These are phyloP conservation scores for Acephala macrosclerotiorum DNA, from an alignment of 2,329 filamentous ascomycete species.

Conservation along the genomic window DNA sequence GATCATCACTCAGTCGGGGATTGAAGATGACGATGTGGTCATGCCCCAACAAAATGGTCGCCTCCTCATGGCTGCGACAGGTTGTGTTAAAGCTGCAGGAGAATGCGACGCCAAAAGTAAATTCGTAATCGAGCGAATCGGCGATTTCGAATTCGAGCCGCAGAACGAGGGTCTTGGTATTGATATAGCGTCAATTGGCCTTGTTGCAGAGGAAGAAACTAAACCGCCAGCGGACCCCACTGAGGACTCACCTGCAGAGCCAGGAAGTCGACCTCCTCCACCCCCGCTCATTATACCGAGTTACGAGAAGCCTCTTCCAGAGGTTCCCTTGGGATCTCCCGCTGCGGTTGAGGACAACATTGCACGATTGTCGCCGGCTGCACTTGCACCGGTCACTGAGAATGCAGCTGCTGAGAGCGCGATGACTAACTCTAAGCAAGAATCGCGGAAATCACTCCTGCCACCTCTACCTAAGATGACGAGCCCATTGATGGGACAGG, in stretches of 20 bases:
- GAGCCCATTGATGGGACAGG: conserved; percentile 55
- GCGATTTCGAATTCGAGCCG: conserved; percentile 83
- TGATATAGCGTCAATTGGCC: conserved; percentile 52
- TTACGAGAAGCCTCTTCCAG: conserved; percentile 73
- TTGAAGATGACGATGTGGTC: conserved; percentile 75
- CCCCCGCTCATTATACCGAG: conserved; percentile 54
- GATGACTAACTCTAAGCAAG: conserved; percentile 50
- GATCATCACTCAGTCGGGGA: conserved; percentile 73
- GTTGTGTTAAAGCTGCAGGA: conserved; percentile 87
- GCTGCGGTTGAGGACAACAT: conserved; percentile 22
- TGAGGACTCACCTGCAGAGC: conserved; percentile 37
- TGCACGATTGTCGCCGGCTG: conserved; percentile 17
- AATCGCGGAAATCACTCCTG: conserved; percentile 55
- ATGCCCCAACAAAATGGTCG: conserved; percentile 81
- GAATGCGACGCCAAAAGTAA: conserved; percentile 91
- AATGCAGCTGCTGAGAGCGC: conserved; percentile 35
- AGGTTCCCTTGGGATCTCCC: conserved; percentile 60
- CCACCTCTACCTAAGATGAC: conserved; percentile 65
- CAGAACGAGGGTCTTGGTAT: conserved; percentile 59
- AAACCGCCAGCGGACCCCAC: conserved; percentile 10
- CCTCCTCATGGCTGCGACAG: conserved; percentile 80
- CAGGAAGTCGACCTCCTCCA: conserved; percentile 50
- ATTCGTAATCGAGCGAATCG: conserved; percentile 84
- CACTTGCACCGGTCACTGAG: conserved; percentile 31
- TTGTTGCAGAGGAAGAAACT: conserved; percentile 37